These are phyloP conservation scores for Globisporangium apiculatum DNA, from an alignment of 352 stramenopile genomes.

Conservation along the genomic window DNA sequence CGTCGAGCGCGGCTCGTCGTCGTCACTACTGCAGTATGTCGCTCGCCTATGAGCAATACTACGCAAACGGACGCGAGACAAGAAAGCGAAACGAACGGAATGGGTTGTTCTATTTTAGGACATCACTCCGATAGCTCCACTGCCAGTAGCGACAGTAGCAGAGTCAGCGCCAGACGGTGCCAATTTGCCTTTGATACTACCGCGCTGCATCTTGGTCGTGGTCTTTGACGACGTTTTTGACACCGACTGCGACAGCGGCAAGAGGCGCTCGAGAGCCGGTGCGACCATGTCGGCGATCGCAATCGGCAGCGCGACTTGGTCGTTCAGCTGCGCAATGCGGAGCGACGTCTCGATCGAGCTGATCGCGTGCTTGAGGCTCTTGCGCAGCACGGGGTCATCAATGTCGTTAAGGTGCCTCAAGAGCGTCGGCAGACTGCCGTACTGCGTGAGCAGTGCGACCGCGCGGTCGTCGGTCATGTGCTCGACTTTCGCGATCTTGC, in stretches of 20 bases:
- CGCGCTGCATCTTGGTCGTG: too few relatives aligned
- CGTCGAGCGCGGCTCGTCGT: too few relatives aligned
- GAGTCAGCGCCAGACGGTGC: neutral
- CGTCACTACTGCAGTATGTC: too few relatives aligned
- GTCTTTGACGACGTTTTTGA: neutral
- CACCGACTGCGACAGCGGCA: neutral
- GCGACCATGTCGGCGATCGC: constrained; percentile 34
- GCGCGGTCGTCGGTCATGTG: constrained; percentile 50
- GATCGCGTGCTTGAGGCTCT: constrained; percentile 66
- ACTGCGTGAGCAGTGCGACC: constrained; percentile 55
- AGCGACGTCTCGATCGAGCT: constrained; percentile 74
- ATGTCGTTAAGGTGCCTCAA: constrained; percentile 61
- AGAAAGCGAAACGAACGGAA: too few relatives aligned
- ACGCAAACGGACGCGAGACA: too few relatives aligned
- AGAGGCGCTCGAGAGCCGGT: constrained; percentile 23
- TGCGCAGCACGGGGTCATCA: constrained; percentile 35
- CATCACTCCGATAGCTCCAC: too few relatives aligned
- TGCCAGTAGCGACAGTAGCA: too few relatives aligned
- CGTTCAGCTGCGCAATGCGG: constrained; percentile 60
- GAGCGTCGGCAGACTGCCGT: constrained; percentile 44
- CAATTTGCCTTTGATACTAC: neutral
- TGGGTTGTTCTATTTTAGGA: too few relatives aligned
- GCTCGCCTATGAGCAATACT: too few relatives aligned
- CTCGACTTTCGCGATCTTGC: constrained; percentile 50
- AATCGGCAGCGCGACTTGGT: constrained; percentile 40